Percentiles rank a stretch among this genome's conserved stretches.
Conservation (phyloP, 306 rosid genomes). For the Astragalus membranaceus region DNA sequence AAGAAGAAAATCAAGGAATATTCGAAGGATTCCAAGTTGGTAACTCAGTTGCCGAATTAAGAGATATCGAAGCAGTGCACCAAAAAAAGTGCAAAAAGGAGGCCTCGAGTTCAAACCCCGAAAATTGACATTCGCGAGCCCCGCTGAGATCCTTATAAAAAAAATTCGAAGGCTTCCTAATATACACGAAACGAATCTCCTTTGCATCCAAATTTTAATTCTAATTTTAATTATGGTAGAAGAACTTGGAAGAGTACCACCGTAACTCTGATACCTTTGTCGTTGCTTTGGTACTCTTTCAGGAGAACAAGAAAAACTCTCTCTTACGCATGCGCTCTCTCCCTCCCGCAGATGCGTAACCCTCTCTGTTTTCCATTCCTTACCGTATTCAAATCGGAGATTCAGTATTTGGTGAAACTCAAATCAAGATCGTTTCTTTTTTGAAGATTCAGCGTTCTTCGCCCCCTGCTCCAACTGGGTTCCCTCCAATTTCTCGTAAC, state of each 20-base stretch:
- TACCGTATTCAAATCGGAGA: conserved; percentile 18
- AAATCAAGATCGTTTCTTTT: conserved; percentile 22
- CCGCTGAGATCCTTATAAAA: too few relatives aligned
- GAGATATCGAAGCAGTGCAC: too few relatives aligned
- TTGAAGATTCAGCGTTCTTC: conserved; percentile 4
- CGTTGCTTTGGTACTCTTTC: conserved; percentile 7
- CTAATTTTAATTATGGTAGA: neutral
- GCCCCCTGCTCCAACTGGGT: conserved; percentile 20
- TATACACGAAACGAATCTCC: conserved; percentile 38
- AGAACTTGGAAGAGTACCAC: conserved; percentile 6
- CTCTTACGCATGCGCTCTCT: conserved; percentile 5
- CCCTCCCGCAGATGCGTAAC: neutral
- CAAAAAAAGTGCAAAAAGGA: too few relatives aligned
- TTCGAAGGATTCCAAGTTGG: conserved; percentile 3
- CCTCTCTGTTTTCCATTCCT: conserved; percentile 18
- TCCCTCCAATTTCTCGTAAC: conserved; percentile 30
- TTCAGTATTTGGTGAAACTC: conserved; percentile 8
- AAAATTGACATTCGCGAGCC: too few relatives aligned
- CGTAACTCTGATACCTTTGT: conserved; percentile 22
- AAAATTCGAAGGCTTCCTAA: conserved; percentile 3
- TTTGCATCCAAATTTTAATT: conserved; percentile 7
- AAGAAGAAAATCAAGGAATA: neutral
- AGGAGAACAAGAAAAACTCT: neutral
- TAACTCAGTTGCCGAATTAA: too few relatives aligned
- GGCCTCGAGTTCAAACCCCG: too few relatives aligned